Evolutionary conservation across 2,329 filamentous ascomycete genomes (phyloP), one percentile per base, ranked within the genome.

Genomic region (Sclerotinia borealis): DNA sequence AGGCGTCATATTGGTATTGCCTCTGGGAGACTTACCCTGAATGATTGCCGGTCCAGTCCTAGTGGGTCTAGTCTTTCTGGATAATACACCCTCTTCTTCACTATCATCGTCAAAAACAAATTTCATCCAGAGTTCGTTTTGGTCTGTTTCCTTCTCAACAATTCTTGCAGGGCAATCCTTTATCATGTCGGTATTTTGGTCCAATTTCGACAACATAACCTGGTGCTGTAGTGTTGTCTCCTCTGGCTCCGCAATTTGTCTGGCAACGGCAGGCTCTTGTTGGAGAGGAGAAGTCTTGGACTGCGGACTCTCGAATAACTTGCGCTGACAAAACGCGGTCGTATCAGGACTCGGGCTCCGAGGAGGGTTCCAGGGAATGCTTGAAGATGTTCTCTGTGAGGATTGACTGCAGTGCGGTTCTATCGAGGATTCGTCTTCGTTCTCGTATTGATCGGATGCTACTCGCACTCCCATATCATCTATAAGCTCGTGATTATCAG

Each of bases 71-170:
- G 11, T 10, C 22, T 25, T 45, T 37, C 17, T n/a, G 1, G 13
- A 4, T 39, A 25, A 0, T 0, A 25, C 4, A 3, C 34, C 39
- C 25, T 34, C 56, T 3, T 61, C 31, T 52, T 54, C 41, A 31
- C 31, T 27, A 11, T 15, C 22, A 9, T 52, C 39, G 15, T 50
- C 56, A 25, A 64, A 61, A 22, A 64, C 49, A 48, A 64, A 64
- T 7, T 55, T 64, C 56, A 60, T 64, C 62, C 62, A 64, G 8
- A 64, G 49, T 9, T 64, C 39, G 4, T 61, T 49, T 37, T 13
- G 37, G 36, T 61, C 39, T 36, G 37, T 11, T 11, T 60, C 31
- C 10, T 31, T 36, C 7, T 37, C 17, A 9, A 19, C 3, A 45
- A 7, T 8, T 34, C 45, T 3, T 2, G 22, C 31, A 9, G 43